Evolutionary conservation across 2,329 filamentous ascomycete genomes (phyloP).

Genomic region (Aspergillus texensis): DNA sequence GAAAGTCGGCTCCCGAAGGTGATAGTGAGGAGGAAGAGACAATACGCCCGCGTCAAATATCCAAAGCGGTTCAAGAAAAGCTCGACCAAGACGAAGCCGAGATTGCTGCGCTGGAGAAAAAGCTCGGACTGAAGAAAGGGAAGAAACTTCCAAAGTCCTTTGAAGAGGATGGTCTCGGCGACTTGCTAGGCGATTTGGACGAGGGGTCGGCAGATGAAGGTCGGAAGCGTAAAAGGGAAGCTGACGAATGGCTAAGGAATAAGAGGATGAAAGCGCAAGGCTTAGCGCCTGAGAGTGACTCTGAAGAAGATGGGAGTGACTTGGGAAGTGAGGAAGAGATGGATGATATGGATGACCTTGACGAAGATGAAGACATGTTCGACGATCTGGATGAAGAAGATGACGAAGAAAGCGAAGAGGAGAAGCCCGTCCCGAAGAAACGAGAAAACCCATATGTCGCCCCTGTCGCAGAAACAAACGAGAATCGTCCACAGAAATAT

Average conservation of each 20-base stretch:
- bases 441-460: constrained; percentile 89
- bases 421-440: constrained; percentile 47
- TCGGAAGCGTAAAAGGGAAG: constrained; percentile 64
- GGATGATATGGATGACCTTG: constrained; percentile 33
- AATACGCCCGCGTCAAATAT: constrained; percentile 24
- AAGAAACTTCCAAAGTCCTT: constrained; percentile 74
- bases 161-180: constrained; percentile 79
- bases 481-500: constrained; percentile 67
- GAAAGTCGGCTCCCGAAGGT: constrained; percentile 34
- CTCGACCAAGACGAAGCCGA: constrained; percentile 83
- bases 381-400: constrained; percentile 31
- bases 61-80: constrained; percentile 58
- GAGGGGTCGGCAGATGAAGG: constrained; percentile 55
- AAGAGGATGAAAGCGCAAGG: constrained; percentile 59
- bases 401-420: constrained; percentile 43
- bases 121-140: constrained; percentile 77
- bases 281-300: constrained; percentile 24
- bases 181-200: constrained; percentile 71
- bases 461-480: constrained; percentile 55
- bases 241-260: constrained; percentile 60
- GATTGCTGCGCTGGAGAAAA: constrained; percentile 84
- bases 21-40: constrained; percentile 31
- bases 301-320: constrained; percentile 27
- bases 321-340: constrained; percentile 26
- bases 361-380: constrained; percentile 29